These are phyloP conservation scores for Termitomyces sp. DNA, from an alignment of 768 basidiomycete genomes.

Conservation along the genomic window DNA sequence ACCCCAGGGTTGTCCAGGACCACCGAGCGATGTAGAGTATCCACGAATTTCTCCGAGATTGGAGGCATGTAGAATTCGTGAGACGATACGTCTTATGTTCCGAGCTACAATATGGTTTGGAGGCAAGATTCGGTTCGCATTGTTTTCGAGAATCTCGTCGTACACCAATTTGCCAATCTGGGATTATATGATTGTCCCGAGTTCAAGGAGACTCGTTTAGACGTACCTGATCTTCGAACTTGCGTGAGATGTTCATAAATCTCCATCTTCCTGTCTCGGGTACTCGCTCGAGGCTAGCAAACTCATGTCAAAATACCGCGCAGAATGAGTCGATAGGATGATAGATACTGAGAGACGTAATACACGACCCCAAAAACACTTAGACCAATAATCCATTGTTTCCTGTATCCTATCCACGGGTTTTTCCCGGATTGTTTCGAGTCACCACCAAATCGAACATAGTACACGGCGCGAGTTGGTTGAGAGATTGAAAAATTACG, in stretches of 20 bases:
- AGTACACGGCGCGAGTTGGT: neutral
- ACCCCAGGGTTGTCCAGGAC: neutral
- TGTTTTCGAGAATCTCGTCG: conserved; percentile 45
- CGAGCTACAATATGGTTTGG: conserved; percentile 56
- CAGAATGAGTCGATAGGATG: neutral
- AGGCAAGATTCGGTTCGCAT: conserved; percentile 52
- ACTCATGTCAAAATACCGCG: neutral
- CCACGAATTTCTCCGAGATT: conserved; percentile 59
- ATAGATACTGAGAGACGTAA: conserved; percentile 27
- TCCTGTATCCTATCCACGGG: neutral
- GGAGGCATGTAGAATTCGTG: conserved; percentile 62
- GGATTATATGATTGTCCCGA: neutral
- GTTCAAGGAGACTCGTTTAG: neutral
- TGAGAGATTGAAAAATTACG: conserved; percentile 7
- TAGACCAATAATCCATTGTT: neutral
- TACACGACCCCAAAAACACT: conserved; percentile 17
- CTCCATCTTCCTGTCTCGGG: conserved; percentile 84
- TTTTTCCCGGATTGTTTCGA: neutral
- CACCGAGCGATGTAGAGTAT: neutral
- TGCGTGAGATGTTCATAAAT: conserved; percentile 74
- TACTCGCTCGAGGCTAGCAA: conserved; percentile 69
- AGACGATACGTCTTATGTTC: conserved; percentile 66
- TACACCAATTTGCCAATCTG: conserved; percentile 30
- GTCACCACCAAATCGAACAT: conserved; percentile 1
- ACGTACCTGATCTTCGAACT: conserved; percentile 49